Base-by-base conservation (phyloP, 164 flowering plant species). In the Magnolia officinalis region DNA sequence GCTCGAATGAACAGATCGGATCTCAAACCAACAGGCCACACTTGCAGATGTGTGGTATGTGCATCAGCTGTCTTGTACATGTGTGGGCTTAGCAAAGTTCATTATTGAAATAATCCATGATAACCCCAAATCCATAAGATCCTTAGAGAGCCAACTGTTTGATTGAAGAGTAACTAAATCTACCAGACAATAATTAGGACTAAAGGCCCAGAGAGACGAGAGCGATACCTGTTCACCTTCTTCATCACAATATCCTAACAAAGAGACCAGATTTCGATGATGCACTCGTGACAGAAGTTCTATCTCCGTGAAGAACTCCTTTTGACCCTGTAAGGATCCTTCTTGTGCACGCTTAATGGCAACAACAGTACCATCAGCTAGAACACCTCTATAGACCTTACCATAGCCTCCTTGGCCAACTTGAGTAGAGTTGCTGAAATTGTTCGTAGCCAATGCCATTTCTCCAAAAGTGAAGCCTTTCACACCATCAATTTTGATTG, bases 351-450 rank as follows among this genome's bases (percentile, higher is more conserved):
- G 91, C 80, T 93, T 93, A 49, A 91, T 79, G 21, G 98, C 98
- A 61, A 93, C 94, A 75, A 81, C 65, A 26, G 83, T 81, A 6
- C 81, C 76, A 67, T 88, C 89, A 49, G 81, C 68, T 70, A 93
- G 77, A 71, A 81, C 79, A 24, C 96, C 97, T 83, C 55, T 89
- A 67, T 85, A 88, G 29, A 93, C 97, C 66, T 84, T 89, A 52
- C 97, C 97, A 82, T 91, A 93, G 24, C 97, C 97, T 80, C 97
- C 97, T 85, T 77, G 84, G 31, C 94, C 97, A 74, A 92, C 87
- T 80, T 83, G 84, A 75, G 76, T 73, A 70, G 89, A 80, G 76
- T 20, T 74, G 72, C 74, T 78, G 70, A 92, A 92, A 78, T 82
- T 86, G 66, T 79, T 71, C 6, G 97, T 90, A 31, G 94, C 95